Percentiles rank a stretch among this genome's conserved stretches.
These are phyloP conservation scores for Fusarium chaquense DNA, from an alignment of 2,329 filamentous ascomycete genomes.

Conservation along the genomic window DNA sequence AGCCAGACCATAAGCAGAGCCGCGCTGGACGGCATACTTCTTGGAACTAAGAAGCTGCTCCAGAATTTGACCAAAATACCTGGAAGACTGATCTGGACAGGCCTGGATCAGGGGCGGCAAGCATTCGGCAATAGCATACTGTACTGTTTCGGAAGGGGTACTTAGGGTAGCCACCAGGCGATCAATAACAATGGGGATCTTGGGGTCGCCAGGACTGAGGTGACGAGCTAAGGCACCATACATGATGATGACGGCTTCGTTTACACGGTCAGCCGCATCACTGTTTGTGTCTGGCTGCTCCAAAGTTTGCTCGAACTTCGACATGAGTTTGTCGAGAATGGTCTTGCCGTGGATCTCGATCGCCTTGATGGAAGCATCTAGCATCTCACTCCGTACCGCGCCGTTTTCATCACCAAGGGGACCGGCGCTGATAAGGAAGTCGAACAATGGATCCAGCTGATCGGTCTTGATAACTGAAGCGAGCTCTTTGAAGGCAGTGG, in stretches of 20 bases:
- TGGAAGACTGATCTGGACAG: constrained; percentile 79
- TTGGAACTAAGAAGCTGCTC: constrained; percentile 87
- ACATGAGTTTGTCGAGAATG: constrained; percentile 91
- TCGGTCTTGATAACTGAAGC: constrained; percentile 75
- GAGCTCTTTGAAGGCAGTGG: constrained; percentile 86
- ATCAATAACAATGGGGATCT: constrained; percentile 88
- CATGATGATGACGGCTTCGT: constrained; percentile 97
- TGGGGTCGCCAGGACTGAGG: constrained; percentile 83
- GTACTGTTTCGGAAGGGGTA: constrained; percentile 95
- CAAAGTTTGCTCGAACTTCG: constrained; percentile 88
- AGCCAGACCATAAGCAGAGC: constrained; percentile 93
- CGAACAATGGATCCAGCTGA: constrained; percentile 81
- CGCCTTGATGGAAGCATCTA: constrained; percentile 85
- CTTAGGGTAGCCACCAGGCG: constrained; percentile 87
- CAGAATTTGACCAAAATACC: constrained; percentile 84
- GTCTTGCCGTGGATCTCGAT: constrained; percentile 84
- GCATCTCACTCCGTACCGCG: constrained; percentile 87
- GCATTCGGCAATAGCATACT: constrained; percentile 95
- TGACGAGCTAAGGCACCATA: constrained; percentile 95
- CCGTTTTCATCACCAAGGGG: constrained; percentile 86
- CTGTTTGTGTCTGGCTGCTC: constrained; percentile 86
- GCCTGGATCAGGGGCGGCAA: constrained; percentile 89
- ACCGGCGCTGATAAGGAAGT: constrained; percentile 86
- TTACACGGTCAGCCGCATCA: constrained; percentile 86
- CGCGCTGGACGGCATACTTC: constrained; percentile 91